A percentile compares a stretch with the other conserved stretches of the same genome.
phyloP scores from a whole-genome alignment of 1,139 yeast species.

The Zygosaccharomyces pseudobailii region DNA sequence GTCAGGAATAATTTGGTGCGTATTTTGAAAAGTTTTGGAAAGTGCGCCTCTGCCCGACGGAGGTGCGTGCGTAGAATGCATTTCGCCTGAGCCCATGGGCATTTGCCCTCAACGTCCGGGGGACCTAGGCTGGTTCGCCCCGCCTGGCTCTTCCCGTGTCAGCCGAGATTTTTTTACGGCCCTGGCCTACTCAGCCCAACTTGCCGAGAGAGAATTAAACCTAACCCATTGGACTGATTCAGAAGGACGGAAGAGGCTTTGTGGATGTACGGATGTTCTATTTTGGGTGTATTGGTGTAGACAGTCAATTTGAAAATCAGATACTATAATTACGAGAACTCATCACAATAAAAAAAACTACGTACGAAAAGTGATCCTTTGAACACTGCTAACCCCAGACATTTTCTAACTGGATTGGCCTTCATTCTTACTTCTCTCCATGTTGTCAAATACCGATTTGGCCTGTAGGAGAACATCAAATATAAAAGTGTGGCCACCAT shows the following conservation, averaged over 20 bases:
- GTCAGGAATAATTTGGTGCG: neutral
- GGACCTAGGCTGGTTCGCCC: neutral
- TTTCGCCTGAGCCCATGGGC: no score
- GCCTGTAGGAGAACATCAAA: constrained; percentile 41
- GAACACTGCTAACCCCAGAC: no score
- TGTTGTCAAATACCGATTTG: constrained; percentile 37
- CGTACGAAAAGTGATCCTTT: no score
- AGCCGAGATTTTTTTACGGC: neutral
- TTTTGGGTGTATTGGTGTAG: neutral
- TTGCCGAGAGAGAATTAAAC: neutral
- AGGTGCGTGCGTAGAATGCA: neutral
- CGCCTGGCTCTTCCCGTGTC: neutral
- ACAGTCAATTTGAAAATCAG: neutral
- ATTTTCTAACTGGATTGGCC: neutral
- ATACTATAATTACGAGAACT: neutral
- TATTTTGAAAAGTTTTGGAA: constrained; percentile 12
- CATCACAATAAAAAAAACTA: neutral
- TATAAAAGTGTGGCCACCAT: constrained; percentile 44
- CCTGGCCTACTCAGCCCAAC: neutral
- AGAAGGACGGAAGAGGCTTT: no score
- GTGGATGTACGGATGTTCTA: neutral
- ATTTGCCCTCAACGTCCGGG: no score
- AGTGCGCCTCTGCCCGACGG: constrained; percentile 1
- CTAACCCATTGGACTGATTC: neutral
- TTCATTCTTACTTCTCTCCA: constrained; percentile 24